Percentiles rank a stretch among this genome's conserved stretches.
These are phyloP conservation scores for Papiliotrema terrestris DNA, from an alignment of 1,284 basidiomycete species.

Conservation along the genomic window DNA sequence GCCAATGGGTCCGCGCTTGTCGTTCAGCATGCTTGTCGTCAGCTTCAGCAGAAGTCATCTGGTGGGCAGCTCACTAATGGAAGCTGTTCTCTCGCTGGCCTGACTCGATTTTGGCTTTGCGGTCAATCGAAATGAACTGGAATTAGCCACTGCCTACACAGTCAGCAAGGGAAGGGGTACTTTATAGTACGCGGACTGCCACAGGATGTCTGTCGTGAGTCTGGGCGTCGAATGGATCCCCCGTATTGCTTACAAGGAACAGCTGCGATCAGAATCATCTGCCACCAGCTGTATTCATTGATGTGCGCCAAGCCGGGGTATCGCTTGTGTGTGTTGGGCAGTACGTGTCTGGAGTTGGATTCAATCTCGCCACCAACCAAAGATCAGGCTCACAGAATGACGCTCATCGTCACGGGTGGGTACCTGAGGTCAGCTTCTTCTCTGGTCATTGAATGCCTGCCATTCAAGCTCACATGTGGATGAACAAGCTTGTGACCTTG, in stretches of 20 bases:
- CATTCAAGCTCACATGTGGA: conserved; percentile 62
- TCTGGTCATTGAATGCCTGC: not conserved
- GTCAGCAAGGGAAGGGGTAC: conserved; percentile 42
- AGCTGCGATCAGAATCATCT: conserved; percentile 42
- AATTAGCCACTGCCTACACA: not conserved
- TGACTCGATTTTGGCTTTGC: conserved; percentile 77
- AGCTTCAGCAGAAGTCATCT: not conserved
- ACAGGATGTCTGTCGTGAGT: conserved; percentile 65
- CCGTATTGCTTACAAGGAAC: conserved; percentile 41
- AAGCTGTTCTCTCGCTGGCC: conserved; percentile 82
- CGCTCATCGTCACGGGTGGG: conserved; percentile 76
- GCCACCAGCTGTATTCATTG: conserved; percentile 43
- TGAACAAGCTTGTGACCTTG: conserved; percentile 85
- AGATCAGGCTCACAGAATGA: conserved; percentile 64
- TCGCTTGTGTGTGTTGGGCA: conserved; percentile 52
- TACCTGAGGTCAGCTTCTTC: conserved; percentile 47
- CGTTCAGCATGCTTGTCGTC: conserved; percentile 62
- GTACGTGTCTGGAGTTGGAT: conserved; percentile 20
- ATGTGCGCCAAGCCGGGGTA: conserved; percentile 72
- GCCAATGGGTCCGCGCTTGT: conserved; percentile 78
- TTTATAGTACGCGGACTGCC: conserved; percentile 89
- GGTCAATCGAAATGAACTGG: conserved; percentile 77
- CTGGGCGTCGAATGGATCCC: not conserved
- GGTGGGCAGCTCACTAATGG: conserved; percentile 53
- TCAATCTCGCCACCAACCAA: conserved; percentile 1